Percentiles rank a stretch among this genome's conserved stretches.
Evolutionary conservation across 192 early-diverging fungal species (phyloP).

Genomic region (Neocallimastix lanati): DNA sequence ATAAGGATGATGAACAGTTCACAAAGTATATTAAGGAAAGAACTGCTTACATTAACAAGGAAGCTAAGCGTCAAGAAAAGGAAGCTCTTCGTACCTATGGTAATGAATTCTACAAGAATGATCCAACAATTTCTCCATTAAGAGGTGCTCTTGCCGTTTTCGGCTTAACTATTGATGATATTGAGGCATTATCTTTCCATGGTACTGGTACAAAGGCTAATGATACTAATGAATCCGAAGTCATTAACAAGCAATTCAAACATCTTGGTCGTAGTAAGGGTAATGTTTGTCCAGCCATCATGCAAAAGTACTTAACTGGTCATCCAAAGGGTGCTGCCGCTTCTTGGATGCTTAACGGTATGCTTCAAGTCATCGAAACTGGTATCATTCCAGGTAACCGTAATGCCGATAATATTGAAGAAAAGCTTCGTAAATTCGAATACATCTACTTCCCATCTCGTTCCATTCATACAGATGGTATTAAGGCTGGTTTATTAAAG

Average conservation of each 20-base stretch:
- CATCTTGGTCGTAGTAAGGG: constrained; percentile 75
- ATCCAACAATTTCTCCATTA: constrained; percentile 59
- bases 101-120: constrained; percentile 57
- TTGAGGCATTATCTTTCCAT: constrained; percentile 87
- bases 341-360: constrained; percentile 91
- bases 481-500: constrained; percentile 82
- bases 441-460: constrained; percentile 65
- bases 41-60: constrained; percentile 34
- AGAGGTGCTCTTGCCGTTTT: constrained; percentile 73
- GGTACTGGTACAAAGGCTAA: constrained; percentile 87
- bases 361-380: constrained; percentile 63
- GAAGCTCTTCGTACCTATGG: constrained; percentile 57
- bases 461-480: constrained; percentile 72
- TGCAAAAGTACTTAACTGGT: constrained; percentile 88
- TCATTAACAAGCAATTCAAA: constrained; percentile 63
- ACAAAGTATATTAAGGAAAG: constrained; percentile 12
- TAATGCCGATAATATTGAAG: constrained; percentile 71
- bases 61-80: constrained; percentile 51
- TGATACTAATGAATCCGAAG: constrained; percentile 83
- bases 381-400: constrained; percentile 85
- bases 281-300: constrained; percentile 55
- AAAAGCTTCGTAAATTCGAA: constrained; percentile 51
- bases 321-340: constrained; percentile 94
- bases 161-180: constrained; percentile 80
- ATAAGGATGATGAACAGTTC: constrained; percentile 17